Conservation (phyloP, 1,139 yeast genomes). For the Yamadazyma friedrichii region DNA sequence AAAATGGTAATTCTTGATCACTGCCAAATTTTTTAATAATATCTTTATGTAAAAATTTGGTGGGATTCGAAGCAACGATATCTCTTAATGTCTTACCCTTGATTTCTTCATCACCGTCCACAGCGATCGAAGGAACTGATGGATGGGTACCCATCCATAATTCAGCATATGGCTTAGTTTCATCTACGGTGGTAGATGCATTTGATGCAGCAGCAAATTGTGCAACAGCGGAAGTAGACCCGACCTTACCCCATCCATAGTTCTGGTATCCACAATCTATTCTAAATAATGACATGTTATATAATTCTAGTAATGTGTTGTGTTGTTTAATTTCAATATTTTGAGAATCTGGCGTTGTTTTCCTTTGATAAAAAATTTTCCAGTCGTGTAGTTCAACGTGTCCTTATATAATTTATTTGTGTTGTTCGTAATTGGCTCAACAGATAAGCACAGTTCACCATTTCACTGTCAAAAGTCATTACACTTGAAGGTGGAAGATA, state of each 20-base stretch:
- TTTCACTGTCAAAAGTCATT: too few relatives aligned
- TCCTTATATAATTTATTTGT: background rate
- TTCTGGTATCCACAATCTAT: conserved; percentile 62
- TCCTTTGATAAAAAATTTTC: background rate
- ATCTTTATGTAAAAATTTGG: conserved; percentile 51
- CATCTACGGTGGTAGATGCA: conserved; percentile 58
- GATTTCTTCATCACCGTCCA: conserved; percentile 32
- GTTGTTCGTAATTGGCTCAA: too few relatives aligned
- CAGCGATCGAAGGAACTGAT: conserved; percentile 75
- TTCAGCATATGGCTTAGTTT: conserved; percentile 79
- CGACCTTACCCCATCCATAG: conserved; percentile 87
- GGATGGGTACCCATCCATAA: conserved; percentile 99
- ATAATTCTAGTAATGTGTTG: background rate
- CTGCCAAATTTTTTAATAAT: conserved; percentile 69
- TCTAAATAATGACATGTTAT: conserved; percentile 31
- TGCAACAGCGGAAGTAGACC: conserved; percentile 84
- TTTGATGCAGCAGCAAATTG: conserved; percentile 74
- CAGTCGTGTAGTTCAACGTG: conserved; percentile 4
- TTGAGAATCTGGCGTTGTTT: background rate
- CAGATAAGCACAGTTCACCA: too few relatives aligned
- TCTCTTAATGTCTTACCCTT: conserved; percentile 61
- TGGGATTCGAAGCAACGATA: conserved; percentile 60
- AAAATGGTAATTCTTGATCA: conserved; percentile 75
- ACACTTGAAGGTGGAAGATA: too few relatives aligned
- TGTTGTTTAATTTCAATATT: background rate